Evolutionary conservation across 768 basidiomycete genomes (phyloP).

Genomic region (Tylopilus vinaceipallidus): DNA sequence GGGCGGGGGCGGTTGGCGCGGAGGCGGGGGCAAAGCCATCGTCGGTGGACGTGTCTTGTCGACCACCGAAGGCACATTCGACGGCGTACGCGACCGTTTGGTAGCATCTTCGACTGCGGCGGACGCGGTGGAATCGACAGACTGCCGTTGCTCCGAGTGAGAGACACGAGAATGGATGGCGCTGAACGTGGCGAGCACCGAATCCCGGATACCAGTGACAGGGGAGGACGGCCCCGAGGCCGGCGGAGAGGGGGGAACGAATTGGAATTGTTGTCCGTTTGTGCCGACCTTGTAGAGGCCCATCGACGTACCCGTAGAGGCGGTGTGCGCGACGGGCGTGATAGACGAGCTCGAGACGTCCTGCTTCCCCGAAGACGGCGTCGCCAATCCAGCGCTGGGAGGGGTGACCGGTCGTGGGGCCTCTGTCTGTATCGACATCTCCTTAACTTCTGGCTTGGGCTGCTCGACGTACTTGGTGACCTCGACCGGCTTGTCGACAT

Average conservation of each 20-base stretch:
- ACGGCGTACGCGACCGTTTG: conserved; percentile 60
- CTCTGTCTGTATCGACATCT: conserved; percentile 82
- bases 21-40: conserved; percentile 81
- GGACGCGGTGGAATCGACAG: conserved; percentile 69
- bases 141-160: conserved; percentile 61
- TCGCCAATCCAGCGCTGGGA: conserved; percentile 29
- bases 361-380: conserved; percentile 23
- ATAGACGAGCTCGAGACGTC: conserved; percentile 30
- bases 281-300: conserved; percentile 58
- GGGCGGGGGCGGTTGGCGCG: conserved; percentile 69
- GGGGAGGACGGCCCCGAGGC: conserved; percentile 31
- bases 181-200: conserved; percentile 43
- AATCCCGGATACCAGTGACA: conserved; percentile 49
- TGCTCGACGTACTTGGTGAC: conserved; percentile 27
- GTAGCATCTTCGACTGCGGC: conserved; percentile 45
- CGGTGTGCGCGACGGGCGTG: conserved; percentile 35
- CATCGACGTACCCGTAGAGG: conserved; percentile 31
- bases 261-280: conserved; percentile 59
- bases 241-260: conserved; percentile 49
- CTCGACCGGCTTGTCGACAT: conserved; percentile 35
- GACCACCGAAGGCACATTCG: conserved; percentile 50
- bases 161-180: conserved; percentile 48
- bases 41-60: conserved; percentile 84
- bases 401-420: conserved; percentile 37
- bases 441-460: conserved; percentile 65